Evolutionary conservation across 371 early-diverging fungal species (phyloP).

Genomic region (Mucor racemosus): DNA sequence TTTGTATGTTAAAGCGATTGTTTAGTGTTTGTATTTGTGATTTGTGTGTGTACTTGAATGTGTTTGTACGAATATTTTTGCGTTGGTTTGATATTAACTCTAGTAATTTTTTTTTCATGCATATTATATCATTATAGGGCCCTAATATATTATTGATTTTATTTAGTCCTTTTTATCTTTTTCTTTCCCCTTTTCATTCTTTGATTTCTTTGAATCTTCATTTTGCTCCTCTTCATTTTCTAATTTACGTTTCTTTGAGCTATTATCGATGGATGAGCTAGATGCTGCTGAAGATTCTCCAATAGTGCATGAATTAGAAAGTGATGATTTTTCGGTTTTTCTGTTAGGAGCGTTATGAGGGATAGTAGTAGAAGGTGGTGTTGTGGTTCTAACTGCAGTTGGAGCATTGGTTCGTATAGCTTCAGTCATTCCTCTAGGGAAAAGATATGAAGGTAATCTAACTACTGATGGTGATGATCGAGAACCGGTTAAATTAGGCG

Average conservation of each 20-base stretch:
- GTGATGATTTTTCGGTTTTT: not conserved
- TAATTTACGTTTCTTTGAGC: constrained; percentile 2
- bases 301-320: not conserved
- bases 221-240: not conserved
- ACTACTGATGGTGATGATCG: not conserved
- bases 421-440: constrained; percentile 21
- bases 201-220: not conserved
- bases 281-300: not conserved
- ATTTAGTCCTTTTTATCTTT: constrained; percentile 30
- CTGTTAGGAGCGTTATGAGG: not conserved
- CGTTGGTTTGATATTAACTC: too few relatives aligned
- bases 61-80: not conserved
- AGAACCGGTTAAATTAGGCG: not conserved
- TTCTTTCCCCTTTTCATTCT: constrained; percentile 16
- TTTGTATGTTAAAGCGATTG: not conserved
- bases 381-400: constrained; percentile 1
- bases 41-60: not conserved
- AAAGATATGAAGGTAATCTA: constrained; percentile 3
- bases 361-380: not conserved
- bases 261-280: not conserved
- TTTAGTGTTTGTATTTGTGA: not conserved
- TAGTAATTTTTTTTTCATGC: too few relatives aligned
- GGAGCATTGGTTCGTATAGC: constrained; percentile 12
- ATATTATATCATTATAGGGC: not conserved
- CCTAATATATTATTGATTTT: not conserved